Base-by-base conservation (phyloP, 495 filamentous ascomycete species). In the Neurospora tetrasperma region DNA sequence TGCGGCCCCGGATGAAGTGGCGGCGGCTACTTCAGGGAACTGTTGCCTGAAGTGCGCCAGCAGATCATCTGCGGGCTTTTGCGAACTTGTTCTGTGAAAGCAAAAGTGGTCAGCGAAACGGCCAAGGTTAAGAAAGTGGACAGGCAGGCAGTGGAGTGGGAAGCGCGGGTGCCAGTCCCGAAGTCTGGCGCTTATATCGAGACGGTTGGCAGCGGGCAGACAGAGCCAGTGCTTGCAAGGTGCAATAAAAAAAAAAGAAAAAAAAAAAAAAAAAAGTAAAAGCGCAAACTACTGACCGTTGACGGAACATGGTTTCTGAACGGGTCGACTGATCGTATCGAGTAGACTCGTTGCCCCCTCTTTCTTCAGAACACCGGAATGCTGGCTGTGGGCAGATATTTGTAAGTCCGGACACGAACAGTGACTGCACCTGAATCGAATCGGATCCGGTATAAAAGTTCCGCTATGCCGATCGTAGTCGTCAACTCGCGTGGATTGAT, bases 61-160 rank as follows among this genome's bases (percentile, higher is more conserved):
- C 76, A 97, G 87, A 74, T 94, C 93, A 76, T 93, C 90, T 77
- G 87, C 89, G 48, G 94, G 94, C 85, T 97, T 97, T 82, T 94
- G 94, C 62, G 92, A 89, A 77, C 89, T 94, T 76, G 89, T 92
- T 76, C 93, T 96, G 78, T 54, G 74, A 38, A 40, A 71, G 69
- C n/a, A 27, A 6, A 35, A 54, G 14, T 8, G 54, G 80, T 84
- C 66, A 84, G 80, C 72, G 76, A 68, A 48, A 42, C 68, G n/a
- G 31, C 54, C 66, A 54, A 39, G 23, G 70, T 66, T 27, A 43
- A 44, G 46, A 69, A 35, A 54, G 42, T 66, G 40, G 35, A 39
- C 70, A 27, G 5, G 16, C 70, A 27, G 10, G 27, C 42, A 38
- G 31, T 40, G 11, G 20, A 14, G 23, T 18, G 35, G 35, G 70